phyloP scores from a whole-genome alignment of 139 green algal genomes.

The Volvox reticuliferus region DNA sequence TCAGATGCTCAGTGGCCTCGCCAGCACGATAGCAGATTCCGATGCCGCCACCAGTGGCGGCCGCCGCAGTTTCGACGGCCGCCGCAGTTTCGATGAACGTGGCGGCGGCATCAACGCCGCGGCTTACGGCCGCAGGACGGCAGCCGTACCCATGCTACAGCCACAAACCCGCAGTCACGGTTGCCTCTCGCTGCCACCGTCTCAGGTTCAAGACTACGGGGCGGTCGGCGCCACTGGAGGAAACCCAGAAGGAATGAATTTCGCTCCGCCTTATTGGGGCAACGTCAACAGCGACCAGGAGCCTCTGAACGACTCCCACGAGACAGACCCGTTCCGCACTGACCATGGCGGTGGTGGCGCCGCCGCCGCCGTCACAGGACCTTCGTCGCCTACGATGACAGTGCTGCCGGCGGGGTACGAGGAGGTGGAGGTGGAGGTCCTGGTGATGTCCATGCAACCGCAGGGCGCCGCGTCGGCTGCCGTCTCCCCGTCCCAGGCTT shows the following conservation, averaged over 20 bases:
- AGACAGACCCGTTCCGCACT: background rate
- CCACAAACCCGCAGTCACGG: background rate
- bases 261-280: background rate
- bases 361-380: background rate
- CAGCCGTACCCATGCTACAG: background rate
- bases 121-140: background rate
- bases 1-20: background rate
- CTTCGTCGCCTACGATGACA: background rate
- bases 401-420: background rate
- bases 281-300: background rate
- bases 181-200: background rate
- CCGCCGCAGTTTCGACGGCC: background rate
- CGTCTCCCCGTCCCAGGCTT: too few species aligned
- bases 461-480: too few species aligned
- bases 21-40: background rate
- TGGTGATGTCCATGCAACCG: background rate
- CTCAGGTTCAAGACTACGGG: background rate
- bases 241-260: background rate
- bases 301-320: background rate
- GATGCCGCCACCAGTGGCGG: background rate
- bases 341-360: too few species aligned
- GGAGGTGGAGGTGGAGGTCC: slow-evolving; percentile 27
- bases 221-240: background rate
- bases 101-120: background rate
- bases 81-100: background rate